These are phyloP conservation scores for Larix sibirica DNA, from an alignment of 83 land plant genomes.

Conservation along the genomic window DNA sequence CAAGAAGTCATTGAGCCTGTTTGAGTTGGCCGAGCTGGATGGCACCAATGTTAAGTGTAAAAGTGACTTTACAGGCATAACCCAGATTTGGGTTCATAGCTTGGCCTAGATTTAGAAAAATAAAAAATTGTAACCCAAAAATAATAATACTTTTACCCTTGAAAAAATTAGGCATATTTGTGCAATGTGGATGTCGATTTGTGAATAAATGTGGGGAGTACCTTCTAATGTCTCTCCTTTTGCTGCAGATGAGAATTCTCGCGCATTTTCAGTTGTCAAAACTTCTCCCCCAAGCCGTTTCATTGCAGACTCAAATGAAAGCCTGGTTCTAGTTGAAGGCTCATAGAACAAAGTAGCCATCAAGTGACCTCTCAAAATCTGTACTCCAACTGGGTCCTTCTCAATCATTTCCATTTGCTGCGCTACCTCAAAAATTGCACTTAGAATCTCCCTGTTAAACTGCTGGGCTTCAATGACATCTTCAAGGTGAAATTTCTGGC, in stretches of 20 bases:
- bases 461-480: conserved; percentile 96
- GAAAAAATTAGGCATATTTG: no score
- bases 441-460: conserved; percentile 75
- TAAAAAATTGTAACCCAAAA: no score
- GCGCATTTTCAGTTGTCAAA: conserved; percentile 94
- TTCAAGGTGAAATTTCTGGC: conserved; percentile 71
- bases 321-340: conserved; percentile 97
- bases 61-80: no score
- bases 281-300: conserved; percentile 96
- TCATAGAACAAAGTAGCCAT: conserved; percentile 99
- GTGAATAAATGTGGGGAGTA: conserved; percentile 4
- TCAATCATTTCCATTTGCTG: conserved; percentile 86
- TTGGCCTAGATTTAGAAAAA: no score
- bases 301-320: conserved; percentile 99
- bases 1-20: no score
- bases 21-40: no score
- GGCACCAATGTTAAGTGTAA: no score
- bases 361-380: conserved; percentile 75
- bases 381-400: conserved; percentile 61
- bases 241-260: conserved; percentile 97
- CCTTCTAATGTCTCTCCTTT: conserved; percentile 99
- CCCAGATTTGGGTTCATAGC: no score
- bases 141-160: no score
- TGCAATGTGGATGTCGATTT: not conserved
- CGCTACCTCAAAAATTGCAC: conserved; percentile 87